Evolutionary conservation across 331 rosid species (phyloP), one percentile per base, ranked within the genome.

Genomic region (Cydonia oblonga): DNA sequence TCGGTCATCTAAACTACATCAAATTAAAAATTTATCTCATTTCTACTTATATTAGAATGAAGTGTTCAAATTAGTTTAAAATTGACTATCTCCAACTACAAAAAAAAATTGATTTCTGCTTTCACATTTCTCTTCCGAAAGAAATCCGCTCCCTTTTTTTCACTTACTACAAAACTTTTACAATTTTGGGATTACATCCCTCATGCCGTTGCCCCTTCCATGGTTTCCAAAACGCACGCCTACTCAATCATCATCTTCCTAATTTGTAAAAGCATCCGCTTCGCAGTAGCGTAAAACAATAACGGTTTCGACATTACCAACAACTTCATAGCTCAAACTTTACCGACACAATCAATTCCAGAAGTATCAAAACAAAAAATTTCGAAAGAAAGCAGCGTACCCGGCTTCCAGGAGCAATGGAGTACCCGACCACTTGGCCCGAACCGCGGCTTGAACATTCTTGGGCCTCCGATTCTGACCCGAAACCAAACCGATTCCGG

Each of bases 401-500:
- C 96, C 90, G 74, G 98, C 98, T 88, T 93, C 98, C n/a, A 93
- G 70, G 35, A 93, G 96, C 69, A 93, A 69, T 66, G 98, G 90
- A 64, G 97, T 88, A 18, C 91, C 96, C 4, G 91, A 63, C 98
- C 98, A 93, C 70, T 89, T 91, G 46, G 96, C 88, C 74, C 82
- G 89, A 77, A 93, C 89, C 22, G 96, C 75, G n/a, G 86, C 82
- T 66, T 91, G 91, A 22, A 95, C 96, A 71, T 95, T 95, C 78
- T 95, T 95, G 40, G 93, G 90, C 12, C 74, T 76, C 56, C 85
- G 86, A 71, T 51, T 70, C 66, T 76, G 73, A 24, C 91, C 80
- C 66, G 54, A 64, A 67, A 78, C 84, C 24, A 80, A 80, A 51
- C 78, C 79, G 20, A 81, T 70, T 60, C 78, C 85, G 7, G 64